phyloP scores from a whole-genome alignment of 768 basidiomycete genomes.

The Asterophora parasitica region DNA sequence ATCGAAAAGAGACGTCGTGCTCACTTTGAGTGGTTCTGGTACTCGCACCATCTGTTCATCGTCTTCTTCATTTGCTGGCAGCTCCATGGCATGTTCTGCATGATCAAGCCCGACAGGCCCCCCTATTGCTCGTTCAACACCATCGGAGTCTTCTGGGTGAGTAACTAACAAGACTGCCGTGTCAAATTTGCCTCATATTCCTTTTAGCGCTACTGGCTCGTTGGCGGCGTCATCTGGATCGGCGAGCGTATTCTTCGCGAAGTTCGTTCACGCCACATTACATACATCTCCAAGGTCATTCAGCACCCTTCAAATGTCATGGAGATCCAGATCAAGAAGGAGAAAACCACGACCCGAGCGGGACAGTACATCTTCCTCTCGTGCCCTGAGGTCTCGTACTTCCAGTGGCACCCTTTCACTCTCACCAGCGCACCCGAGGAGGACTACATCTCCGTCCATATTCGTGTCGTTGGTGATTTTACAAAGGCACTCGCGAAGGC shows the following conservation, averaged over 20 bases:
- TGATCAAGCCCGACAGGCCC: constrained; percentile 87
- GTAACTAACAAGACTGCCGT: constrained; percentile 18
- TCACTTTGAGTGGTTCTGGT: constrained; percentile 89
- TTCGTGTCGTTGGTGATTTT: constrained; percentile 90
- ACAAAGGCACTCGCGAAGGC: constrained; percentile 76
- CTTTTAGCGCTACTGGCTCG: constrained; percentile 81
- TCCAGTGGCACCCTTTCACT: constrained; percentile 98
- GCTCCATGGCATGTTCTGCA: constrained; percentile 94
- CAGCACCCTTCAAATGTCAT: constrained; percentile 93
- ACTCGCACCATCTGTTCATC: constrained; percentile 84
- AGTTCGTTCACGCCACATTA: constrained; percentile 83
- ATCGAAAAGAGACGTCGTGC: constrained; percentile 73
- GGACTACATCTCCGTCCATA: constrained; percentile 91
- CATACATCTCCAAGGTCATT: constrained; percentile 92
- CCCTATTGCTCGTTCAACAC: constrained; percentile 82
- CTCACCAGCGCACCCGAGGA: constrained; percentile 94
- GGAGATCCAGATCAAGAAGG: constrained; percentile 97
- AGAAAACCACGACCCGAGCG: constrained; percentile 75
- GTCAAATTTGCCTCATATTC: neutral
- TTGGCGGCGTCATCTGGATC: constrained; percentile 84
- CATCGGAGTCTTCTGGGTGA: constrained; percentile 94
- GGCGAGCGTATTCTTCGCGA: constrained; percentile 88
- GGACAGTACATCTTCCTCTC: constrained; percentile 93
- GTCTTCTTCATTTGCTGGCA: constrained; percentile 94
- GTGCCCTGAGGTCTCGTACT: constrained; percentile 90